A percentile compares a stretch with the other conserved stretches of the same genome.
phyloP scores from a whole-genome alignment of 192 early-diverging fungal species.

The Backusella westeae region DNA sequence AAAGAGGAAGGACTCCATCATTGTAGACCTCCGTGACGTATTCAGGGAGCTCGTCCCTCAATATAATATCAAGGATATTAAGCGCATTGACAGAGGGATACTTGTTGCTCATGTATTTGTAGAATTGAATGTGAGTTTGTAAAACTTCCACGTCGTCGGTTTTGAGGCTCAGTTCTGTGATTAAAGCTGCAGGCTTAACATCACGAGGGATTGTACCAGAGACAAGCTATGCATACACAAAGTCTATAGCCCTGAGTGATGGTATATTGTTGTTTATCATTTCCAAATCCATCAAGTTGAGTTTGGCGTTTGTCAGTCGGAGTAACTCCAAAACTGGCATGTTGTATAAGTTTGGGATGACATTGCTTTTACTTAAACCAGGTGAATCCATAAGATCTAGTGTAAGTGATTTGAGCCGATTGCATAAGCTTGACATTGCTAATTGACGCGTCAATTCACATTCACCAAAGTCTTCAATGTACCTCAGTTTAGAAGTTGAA shows the following conservation, averaged over 20 bases:
- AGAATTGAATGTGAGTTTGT: neutral
- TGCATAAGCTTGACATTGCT: neutral
- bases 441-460: neutral
- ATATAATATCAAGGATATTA: neutral
- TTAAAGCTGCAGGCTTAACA: no score
- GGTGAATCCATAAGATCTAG: no score
- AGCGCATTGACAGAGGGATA: neutral
- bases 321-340: no score
- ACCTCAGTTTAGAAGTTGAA: neutral
- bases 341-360: no score
- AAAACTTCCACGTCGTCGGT: neutral
- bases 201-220: no score
- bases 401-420: neutral
- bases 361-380: no score
- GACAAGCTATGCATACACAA: no score
- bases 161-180: neutral
- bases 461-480: neutral
- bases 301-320: no score
- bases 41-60: neutral
- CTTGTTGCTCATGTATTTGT: neutral
- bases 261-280: no score
- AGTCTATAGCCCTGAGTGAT: no score
- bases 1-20: neutral
- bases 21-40: neutral
- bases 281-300: no score